Conservation (phyloP, 192 early-diverging fungal genomes). For the Gaertneriomyces semiglobifer region DNA sequence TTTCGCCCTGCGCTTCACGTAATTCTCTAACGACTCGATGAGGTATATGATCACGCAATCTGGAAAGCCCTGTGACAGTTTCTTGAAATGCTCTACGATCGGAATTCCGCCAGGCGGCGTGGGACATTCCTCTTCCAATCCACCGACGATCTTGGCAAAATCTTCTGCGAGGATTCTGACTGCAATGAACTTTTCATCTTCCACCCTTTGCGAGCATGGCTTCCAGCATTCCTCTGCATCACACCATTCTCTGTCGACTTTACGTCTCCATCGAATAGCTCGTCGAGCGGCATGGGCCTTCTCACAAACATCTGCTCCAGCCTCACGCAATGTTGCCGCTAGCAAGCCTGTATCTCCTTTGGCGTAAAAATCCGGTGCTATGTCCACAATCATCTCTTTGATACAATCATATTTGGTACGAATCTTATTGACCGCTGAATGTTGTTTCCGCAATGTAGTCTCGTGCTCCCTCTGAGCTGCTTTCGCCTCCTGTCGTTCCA, state of each 20-base stretch:
- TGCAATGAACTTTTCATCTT: conserved; percentile 16
- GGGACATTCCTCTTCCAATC: too few relatives aligned
- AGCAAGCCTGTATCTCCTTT: conserved; percentile 1
- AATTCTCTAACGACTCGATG: conserved; percentile 25
- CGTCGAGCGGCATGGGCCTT: background rate
- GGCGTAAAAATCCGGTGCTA: conserved; percentile 15
- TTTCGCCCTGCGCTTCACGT: conserved; percentile 11
- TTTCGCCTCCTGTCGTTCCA: conserved; percentile 7
- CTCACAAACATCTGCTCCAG: conserved; percentile 11
- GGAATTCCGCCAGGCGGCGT: background rate
- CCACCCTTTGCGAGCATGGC: conserved; percentile 16
- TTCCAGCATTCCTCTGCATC: conserved; percentile 20
- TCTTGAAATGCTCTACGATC: conserved; percentile 1
- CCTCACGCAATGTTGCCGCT: conserved; percentile 9
- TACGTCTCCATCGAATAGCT: conserved; percentile 18
- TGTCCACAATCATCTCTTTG: conserved; percentile 31
- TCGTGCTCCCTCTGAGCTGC: conserved; percentile 14
- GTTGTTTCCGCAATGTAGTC: background rate
- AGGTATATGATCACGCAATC: conserved; percentile 26
- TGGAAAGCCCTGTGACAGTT: background rate
- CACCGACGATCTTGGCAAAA: background rate
- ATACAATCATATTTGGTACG: conserved; percentile 24
- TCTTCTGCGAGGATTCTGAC: conserved; percentile 13
- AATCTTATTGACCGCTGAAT: conserved; percentile 16
- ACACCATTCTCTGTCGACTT: conserved; percentile 26